These are phyloP conservation scores for Xylaria sp. DNA, from an alignment of 2,329 filamentous ascomycete genomes.

Conservation along the genomic window DNA sequence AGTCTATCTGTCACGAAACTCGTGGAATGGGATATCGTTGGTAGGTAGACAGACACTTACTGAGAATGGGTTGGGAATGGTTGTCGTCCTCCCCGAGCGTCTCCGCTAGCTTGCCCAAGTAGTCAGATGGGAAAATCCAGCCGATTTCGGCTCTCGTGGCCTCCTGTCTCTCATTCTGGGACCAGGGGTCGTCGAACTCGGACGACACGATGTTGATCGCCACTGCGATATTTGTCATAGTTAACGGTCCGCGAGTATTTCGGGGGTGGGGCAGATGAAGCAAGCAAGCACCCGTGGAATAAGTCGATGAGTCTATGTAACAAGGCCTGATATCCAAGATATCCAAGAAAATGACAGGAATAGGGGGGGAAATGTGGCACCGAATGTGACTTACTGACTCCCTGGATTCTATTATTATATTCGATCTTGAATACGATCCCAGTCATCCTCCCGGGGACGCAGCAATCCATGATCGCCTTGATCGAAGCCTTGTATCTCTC, in stretches of 20 bases:
- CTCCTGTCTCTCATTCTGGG: neutral
- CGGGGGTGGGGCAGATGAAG: too few species aligned
- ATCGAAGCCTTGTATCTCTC: neutral
- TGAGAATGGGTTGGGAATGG: neutral
- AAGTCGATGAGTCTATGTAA: neutral
- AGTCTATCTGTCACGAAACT: neutral
- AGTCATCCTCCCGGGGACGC: neutral
- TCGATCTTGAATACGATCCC: constrained; percentile 7
- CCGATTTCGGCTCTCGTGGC: neutral
- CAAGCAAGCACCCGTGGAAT: neutral
- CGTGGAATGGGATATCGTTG: neutral
- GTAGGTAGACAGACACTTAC: neutral
- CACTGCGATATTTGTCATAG: neutral
- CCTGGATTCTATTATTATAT: neutral
- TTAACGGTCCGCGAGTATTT: neutral
- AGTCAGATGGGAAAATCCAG: neutral
- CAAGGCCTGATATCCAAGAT: neutral
- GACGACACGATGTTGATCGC: constrained; percentile 7
- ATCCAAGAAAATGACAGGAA: neutral
- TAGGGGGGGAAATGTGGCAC: neutral
- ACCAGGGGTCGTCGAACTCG: constrained; percentile 5
- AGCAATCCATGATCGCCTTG: constrained; percentile 3
- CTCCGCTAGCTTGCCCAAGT: neutral
- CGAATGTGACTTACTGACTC: neutral
- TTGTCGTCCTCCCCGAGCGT: neutral